Evolutionary conservation across 2,329 filamentous ascomycete genomes (phyloP), one percentile per base, ranked within the genome.

Genomic region (Alternaria ventricosa): DNA sequence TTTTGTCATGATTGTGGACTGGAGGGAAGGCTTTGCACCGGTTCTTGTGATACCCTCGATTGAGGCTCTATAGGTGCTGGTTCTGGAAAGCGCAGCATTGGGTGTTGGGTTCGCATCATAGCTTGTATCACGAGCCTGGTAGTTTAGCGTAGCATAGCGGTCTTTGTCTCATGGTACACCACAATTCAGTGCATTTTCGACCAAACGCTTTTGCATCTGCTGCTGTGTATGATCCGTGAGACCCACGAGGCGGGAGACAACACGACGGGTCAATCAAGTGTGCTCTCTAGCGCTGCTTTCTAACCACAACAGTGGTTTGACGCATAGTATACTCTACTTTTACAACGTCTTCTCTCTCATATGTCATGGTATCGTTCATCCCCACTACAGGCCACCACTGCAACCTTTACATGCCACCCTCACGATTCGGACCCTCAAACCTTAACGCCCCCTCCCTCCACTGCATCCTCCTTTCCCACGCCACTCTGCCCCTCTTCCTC

Each of bases 11-110:
- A n/a, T 28, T 25, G 18, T 54, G 13, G 28, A 47, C 25, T 18
- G 49, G 12, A 23, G 18, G 6, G 23, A 30, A 33, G 43, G 22
- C n/a, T 33, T 50, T 44, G 15, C 13, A 23, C 27, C 30, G 18
- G 22, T 22, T n/a, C 18, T 30, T 44, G 41, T 23, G 18, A 46
- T 11, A 46, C 23, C 18, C 36, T 44, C 36, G 27, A 10, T 54
- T 30, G 30, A 23, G 47, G 43, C 41, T 50, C 25, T 25, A 33
- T 45, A 9, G 22, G 46, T 33, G 30, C 25, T 47, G 28, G 56
- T 54, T 55, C 53, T 63, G 61, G 55, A 61, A 63, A 63, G 66
- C 61, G 41, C 20, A 33, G 50, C 41, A 13, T 30, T n/a, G 12
- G 28, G 45, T 57, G 5, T 27, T 45, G 28, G 11, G 13, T 54